A percentile compares a stretch with the other conserved stretches of the same genome.
Evolutionary conservation across 2,329 filamentous ascomycete species (phyloP).

Genomic region (Penicillium brasilianum): DNA sequence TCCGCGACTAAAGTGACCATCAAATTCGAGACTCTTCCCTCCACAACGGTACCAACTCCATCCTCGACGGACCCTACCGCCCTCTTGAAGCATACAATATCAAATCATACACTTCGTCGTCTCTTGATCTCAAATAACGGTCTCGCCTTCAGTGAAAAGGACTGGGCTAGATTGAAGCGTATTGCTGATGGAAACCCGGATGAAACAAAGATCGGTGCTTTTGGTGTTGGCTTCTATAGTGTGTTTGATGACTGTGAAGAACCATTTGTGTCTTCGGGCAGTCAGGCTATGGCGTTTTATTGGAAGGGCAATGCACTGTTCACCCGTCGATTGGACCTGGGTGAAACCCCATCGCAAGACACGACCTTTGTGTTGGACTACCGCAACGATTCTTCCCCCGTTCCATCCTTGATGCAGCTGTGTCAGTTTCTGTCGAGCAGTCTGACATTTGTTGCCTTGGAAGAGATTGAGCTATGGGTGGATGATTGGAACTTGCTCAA

Average conservation of each 20-base stretch:
- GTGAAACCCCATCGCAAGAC: slow-evolving; percentile 67
- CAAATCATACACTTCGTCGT: slow-evolving; percentile 83
- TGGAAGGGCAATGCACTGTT: slow-evolving; percentile 99
- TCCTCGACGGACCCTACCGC: slow-evolving; percentile 69
- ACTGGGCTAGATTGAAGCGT: slow-evolving; percentile 91
- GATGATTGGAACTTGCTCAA: slow-evolving; percentile 83
- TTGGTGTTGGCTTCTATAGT: slow-evolving; percentile 98
- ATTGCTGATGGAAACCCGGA: slow-evolving; percentile 99
- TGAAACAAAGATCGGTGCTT: slow-evolving; percentile 98
- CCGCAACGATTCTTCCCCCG: slow-evolving; percentile 81
- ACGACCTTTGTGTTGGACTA: slow-evolving; percentile 97
- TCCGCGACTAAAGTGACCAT: slow-evolving; percentile 87
- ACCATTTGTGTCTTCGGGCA: slow-evolving; percentile 92
- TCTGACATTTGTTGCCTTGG: slow-evolving; percentile 89
- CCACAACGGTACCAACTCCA: slow-evolving; percentile 73
- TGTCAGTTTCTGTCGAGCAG: slow-evolving; percentile 94
- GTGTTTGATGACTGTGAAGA: slow-evolving; percentile 98
- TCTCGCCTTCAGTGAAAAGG: slow-evolving; percentile 81
- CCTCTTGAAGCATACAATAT: slow-evolving; percentile 78
- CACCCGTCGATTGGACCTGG: slow-evolving; percentile 80
- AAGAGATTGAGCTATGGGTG: slow-evolving; percentile 86
- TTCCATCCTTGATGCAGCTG: slow-evolving; percentile 84
- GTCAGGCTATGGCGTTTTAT: slow-evolving; percentile 96
- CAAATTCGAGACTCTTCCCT: slow-evolving; percentile 89
- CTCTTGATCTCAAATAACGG: slow-evolving; percentile 95